Conservation (phyloP, 2,329 filamentous ascomycete genomes). For the Pseudogymnoascus destructans region DNA sequence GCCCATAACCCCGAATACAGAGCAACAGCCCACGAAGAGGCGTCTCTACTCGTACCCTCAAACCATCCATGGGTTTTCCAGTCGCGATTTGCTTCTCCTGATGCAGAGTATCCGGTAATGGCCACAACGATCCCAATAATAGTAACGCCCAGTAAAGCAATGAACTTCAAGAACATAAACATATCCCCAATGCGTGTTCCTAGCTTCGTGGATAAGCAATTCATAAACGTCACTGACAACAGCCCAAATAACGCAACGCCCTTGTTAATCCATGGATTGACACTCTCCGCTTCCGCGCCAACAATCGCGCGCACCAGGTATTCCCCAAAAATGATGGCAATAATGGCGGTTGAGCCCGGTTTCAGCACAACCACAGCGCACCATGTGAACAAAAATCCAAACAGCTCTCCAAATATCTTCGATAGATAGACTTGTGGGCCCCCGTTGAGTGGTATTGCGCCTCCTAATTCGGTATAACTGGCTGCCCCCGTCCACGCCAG, state of each 20-base stretch:
- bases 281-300: conserved; percentile 69
- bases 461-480: conserved; percentile 89
- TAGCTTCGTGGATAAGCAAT: conserved; percentile 80
- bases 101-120: conserved; percentile 65
- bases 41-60: conserved; percentile 64
- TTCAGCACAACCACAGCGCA: conserved; percentile 88
- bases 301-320: conserved; percentile 83
- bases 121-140: conserved; percentile 84
- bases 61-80: conserved; percentile 73
- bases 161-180: conserved; percentile 95
- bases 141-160: conserved; percentile 76
- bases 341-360: conserved; percentile 84
- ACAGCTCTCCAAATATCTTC: conserved; percentile 91
- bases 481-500: conserved; percentile 92
- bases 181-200: conserved; percentile 79
- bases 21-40: conserved; percentile 83
- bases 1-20: conserved; percentile 95
- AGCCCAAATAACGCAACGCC: conserved; percentile 68
- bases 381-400: conserved; percentile 93
- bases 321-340: conserved; percentile 95
- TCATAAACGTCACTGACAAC: conserved; percentile 65
- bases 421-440: conserved; percentile 87
- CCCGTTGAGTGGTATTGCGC: conserved; percentile 89
- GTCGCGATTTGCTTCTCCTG: conserved; percentile 61
- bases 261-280: conserved; percentile 85